A percentile compares a stretch with the other conserved stretches of the same genome.
These are phyloP conservation scores for Candida wancherniae DNA, from an alignment of 805 yeast genomes.

Conservation along the genomic window DNA sequence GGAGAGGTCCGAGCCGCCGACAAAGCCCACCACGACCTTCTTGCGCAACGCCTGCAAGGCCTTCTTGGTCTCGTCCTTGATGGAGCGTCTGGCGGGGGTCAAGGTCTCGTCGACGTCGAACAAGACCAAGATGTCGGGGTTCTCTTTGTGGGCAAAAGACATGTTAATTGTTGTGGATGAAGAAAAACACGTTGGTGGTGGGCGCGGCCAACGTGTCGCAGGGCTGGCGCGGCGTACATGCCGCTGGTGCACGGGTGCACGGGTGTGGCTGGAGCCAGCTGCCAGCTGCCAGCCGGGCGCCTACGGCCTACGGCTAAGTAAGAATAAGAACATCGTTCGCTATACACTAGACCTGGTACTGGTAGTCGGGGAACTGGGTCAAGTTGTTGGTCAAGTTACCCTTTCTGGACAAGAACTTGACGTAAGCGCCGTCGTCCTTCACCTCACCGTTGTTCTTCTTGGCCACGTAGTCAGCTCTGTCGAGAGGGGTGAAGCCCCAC, in stretches of 20 bases:
- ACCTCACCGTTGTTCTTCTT: conserved; percentile 97
- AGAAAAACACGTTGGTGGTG: conserved; percentile 1
- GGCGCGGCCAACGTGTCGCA: background rate
- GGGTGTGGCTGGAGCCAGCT: background rate
- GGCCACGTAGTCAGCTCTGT: conserved; percentile 94
- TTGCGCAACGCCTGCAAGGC: conserved; percentile 72
- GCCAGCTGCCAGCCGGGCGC: too few relatives aligned
- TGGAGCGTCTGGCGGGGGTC: conserved; percentile 88
- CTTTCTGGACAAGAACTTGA: conserved; percentile 94
- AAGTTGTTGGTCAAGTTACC: conserved; percentile 93
- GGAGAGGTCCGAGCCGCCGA: conserved; percentile 92
- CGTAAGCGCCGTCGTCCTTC: conserved; percentile 99
- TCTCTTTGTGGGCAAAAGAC: conserved; percentile 70
- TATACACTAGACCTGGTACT: conserved; percentile 49
- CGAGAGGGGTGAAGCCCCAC: conserved; percentile 99
- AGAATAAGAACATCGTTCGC: too few relatives aligned
- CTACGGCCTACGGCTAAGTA: too few relatives aligned
- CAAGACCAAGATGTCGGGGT: conserved; percentile 82
- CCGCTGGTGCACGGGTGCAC: background rate
- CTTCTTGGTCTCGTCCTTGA: conserved; percentile 73
- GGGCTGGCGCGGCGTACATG: background rate
- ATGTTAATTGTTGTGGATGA: conserved; percentile 20
- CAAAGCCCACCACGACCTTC: conserved; percentile 94
- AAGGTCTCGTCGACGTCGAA: conserved; percentile 98
- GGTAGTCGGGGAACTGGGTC: conserved; percentile 88